A percentile compares a stretch with the other conserved stretches of the same genome.
These are phyloP conservation scores for Conticribra weissflogii DNA, from an alignment of 108 stramenopile species.

Conservation along the genomic window DNA sequence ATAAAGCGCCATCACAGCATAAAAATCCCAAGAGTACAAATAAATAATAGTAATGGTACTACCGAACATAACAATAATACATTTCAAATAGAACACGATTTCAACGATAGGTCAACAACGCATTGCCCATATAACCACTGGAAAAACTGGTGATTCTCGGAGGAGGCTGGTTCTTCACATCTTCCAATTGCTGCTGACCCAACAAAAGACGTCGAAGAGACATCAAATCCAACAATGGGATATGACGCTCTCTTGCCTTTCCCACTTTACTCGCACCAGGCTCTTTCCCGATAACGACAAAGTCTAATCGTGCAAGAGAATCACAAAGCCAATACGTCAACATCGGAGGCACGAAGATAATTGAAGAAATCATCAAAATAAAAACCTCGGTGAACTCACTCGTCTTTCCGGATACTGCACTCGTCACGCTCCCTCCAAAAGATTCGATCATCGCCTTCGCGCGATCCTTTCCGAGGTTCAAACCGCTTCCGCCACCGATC, in stretches of 20 bases:
- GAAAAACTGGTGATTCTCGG: constrained; percentile 44
- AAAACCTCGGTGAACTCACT: constrained; percentile 2
- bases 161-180: constrained; percentile 25
- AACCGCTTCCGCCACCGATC: constrained; percentile 62
- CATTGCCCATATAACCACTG: constrained; percentile 35
- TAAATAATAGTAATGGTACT: too few species aligned
- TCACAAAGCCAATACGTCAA: background rate
- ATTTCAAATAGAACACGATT: background rate
- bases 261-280: constrained; percentile 60
- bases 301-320: constrained; percentile 15
- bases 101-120: background rate
- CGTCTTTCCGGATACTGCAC: constrained; percentile 52
- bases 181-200: constrained; percentile 22
- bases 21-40: background rate
- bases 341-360: background rate
- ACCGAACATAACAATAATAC: background rate
- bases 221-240: constrained; percentile 37
- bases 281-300: constrained; percentile 59
- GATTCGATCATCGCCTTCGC: constrained; percentile 52
- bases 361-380: background rate
- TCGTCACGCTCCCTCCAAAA: constrained; percentile 57
- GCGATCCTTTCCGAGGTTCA: constrained; percentile 54
- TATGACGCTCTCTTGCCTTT: constrained; percentile 31
- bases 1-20: background rate
- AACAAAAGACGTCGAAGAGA: constrained; percentile 24